These are phyloP conservation scores for Stagonosporopsis cucurbitacearum DNA, from an alignment of 2,329 filamentous ascomycete genomes.

Conservation along the genomic window DNA sequence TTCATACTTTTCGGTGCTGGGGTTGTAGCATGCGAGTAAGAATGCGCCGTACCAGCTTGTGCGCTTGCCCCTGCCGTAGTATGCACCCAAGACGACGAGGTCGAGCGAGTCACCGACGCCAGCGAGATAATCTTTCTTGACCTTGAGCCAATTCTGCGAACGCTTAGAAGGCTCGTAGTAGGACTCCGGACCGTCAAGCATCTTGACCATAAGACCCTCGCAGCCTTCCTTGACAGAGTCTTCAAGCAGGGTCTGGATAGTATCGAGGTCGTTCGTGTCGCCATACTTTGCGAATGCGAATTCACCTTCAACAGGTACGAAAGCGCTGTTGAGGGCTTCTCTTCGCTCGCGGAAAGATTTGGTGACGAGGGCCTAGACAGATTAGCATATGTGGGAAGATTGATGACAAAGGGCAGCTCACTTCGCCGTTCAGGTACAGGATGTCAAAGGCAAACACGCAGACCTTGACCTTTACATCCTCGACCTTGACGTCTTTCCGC, in stretches of 20 bases:
- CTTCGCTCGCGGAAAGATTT: conserved; percentile 85
- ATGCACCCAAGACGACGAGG: conserved; percentile 92
- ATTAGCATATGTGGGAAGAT: conserved; percentile 26
- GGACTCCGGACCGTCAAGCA: conserved; percentile 91
- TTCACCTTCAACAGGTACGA: conserved; percentile 82
- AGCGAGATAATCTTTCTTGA: conserved; percentile 97
- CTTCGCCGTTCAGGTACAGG: conserved; percentile 88
- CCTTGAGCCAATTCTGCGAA: conserved; percentile 97
- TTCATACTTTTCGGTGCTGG: conserved; percentile 80
- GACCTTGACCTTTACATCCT: conserved; percentile 95
- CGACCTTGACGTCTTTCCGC: conserved; percentile 93
- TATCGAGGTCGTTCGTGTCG: conserved; percentile 86
- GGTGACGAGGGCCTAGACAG: conserved; percentile 72
- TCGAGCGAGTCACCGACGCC: conserved; percentile 96
- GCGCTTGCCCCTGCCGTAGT: conserved; percentile 92
- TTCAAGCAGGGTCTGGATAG: conserved; percentile 90
- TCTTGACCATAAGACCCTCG: conserved; percentile 99
- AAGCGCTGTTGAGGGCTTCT: conserved; percentile 74
- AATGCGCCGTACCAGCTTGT: conserved; percentile 96
- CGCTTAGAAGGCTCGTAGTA: conserved; percentile 96
- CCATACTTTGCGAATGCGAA: conserved; percentile 89
- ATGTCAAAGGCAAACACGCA: conserved; percentile 97
- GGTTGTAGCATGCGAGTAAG: conserved; percentile 91
- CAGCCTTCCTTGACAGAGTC: conserved; percentile 95
- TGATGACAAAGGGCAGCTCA: conserved; percentile 38